phyloP scores from a whole-genome alignment of 2,329 filamentous ascomycete species.

The Fusarium goolgardi region DNA sequence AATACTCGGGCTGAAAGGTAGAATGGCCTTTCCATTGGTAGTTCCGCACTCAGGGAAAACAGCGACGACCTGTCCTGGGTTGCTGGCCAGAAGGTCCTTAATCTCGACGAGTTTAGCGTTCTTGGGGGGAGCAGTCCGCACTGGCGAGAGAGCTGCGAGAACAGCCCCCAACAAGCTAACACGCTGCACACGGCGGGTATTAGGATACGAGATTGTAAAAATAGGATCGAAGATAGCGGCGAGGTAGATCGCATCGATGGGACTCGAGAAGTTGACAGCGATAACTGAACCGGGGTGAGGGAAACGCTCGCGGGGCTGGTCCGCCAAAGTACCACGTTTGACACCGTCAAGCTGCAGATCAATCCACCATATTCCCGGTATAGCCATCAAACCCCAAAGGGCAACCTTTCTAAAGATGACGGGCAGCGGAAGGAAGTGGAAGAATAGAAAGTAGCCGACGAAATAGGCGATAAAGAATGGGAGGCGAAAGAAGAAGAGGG shows the following conservation, averaged over 20 bases:
- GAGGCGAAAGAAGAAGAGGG: conserved; percentile 84
- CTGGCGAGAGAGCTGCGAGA: conserved; percentile 74
- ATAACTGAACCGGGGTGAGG: conserved; percentile 85
- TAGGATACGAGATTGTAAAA: conserved; percentile 87
- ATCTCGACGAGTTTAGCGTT: conserved; percentile 68
- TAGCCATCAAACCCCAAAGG: conserved; percentile 86
- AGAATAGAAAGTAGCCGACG: conserved; percentile 78
- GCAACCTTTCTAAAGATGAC: conserved; percentile 78
- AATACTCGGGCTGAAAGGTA: conserved; percentile 84
- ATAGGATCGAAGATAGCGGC: conserved; percentile 96
- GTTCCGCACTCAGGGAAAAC: conserved; percentile 96
- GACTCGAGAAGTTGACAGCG: conserved; percentile 90
- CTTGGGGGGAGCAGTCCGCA: conserved; percentile 60
- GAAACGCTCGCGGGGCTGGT: conserved; percentile 77
- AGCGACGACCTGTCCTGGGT: conserved; percentile 81
- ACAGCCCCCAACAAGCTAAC: conserved; percentile 83
- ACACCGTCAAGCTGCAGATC: conserved; percentile 98
- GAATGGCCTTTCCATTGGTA: conserved; percentile 90
- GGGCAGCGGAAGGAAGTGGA: conserved; percentile 82
- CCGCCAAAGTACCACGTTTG: conserved; percentile 85
- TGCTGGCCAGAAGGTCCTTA: conserved; percentile 69
- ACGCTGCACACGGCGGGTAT: conserved; percentile 76
- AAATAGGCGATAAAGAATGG: conserved; percentile 78
- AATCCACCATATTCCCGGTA: conserved; percentile 97
- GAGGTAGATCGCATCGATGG: conserved; percentile 92